These are phyloP conservation scores for Isatis tinctoria DNA, from an alignment of 345 rosid genomes.

Conservation along the genomic window DNA sequence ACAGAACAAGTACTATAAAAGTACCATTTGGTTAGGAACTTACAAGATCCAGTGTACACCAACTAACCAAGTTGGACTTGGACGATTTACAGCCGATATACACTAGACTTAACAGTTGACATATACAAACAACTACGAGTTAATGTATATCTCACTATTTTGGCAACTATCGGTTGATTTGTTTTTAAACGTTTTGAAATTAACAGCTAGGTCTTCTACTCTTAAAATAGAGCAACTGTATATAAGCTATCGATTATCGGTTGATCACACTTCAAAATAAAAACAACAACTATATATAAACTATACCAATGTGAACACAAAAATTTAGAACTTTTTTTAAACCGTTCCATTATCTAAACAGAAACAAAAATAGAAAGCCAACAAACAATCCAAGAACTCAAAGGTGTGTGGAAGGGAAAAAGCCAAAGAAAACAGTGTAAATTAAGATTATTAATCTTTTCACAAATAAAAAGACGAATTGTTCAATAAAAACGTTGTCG, in stretches of 20 bases:
- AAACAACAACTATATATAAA: slow-evolving; percentile 23
- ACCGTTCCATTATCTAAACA: slow-evolving; percentile 2
- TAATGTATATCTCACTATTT: not conserved
- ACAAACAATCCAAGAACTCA: not conserved
- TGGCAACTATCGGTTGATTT: slow-evolving; percentile 9
- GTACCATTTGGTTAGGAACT: not conserved
- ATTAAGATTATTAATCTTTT: not conserved
- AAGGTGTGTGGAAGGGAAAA: slow-evolving; percentile 14
- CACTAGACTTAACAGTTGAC: not conserved
- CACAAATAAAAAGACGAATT: not conserved
- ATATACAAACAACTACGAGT: not conserved
- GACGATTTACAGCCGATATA: slow-evolving; percentile 1
- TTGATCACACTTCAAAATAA: slow-evolving; percentile 8
- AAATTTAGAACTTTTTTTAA: slow-evolving; percentile 8
- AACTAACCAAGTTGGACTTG: not conserved
- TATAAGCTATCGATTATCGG: too few species aligned
- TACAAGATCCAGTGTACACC: not conserved
- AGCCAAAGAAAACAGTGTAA: not conserved
- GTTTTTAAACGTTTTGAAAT: slow-evolving; percentile 9
- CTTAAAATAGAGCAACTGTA: slow-evolving; percentile 32
- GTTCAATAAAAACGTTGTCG: slow-evolving; percentile 6
- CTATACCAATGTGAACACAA: slow-evolving; percentile 16
- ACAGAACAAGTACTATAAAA: too few species aligned
- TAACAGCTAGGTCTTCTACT: not conserved
- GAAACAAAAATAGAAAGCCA: slow-evolving; percentile 2